Base-by-base conservation (phyloP, 805 yeast genomes). In the Yarrowia sp. region DNA sequence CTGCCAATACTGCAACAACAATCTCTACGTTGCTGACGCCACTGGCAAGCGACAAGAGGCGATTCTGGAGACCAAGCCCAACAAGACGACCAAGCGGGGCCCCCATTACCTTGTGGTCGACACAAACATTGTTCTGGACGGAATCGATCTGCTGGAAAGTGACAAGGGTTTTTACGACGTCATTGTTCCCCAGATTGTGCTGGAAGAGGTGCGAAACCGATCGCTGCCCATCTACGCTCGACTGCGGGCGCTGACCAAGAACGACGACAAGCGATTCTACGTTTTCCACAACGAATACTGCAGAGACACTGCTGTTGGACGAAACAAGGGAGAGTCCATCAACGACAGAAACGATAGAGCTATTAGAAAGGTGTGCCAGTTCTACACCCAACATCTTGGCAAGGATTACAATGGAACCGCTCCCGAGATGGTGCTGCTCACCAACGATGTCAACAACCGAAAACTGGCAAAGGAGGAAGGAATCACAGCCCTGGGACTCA, bases 241-340 rank as follows among this genome's bases (percentile, higher is more conserved):
- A 75, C 78, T 94, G 58, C 84, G 98, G 73, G 85, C 90, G 2
- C 79, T 95, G 19, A 87, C 91, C 38, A 88, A 90, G 72, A 77
- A 76, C 33, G 91, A 87, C 66, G 90, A 85, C 44, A 95, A 95
- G 77, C 82, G 98, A 69, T 91, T 92, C 74, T 85, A 90, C 43
- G 95, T 95, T 2, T 95, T 91, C 78, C 98, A 95, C 79, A 95
- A 95, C 78, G 98, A 94, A 77, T 95, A 92, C 77, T 85, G 85
- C 72, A 85, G 86, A 70, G 85, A 83, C 10, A 91, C 98, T 0
- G 90, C 82, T 76, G 81, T 87, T 5, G 81, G 81, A 38, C 85
- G 98, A 73, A 76, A 79, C 39, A 80, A 80, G 44, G 85, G 85
- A 63, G 98, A 95, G 77, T 74, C 88, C 12, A 88, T 90, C 70